Evolutionary conservation across 139 green algal species (phyloP), one percentile per base, ranked within the genome.

Genomic region (Chlamydomonas sphaeroides): DNA sequence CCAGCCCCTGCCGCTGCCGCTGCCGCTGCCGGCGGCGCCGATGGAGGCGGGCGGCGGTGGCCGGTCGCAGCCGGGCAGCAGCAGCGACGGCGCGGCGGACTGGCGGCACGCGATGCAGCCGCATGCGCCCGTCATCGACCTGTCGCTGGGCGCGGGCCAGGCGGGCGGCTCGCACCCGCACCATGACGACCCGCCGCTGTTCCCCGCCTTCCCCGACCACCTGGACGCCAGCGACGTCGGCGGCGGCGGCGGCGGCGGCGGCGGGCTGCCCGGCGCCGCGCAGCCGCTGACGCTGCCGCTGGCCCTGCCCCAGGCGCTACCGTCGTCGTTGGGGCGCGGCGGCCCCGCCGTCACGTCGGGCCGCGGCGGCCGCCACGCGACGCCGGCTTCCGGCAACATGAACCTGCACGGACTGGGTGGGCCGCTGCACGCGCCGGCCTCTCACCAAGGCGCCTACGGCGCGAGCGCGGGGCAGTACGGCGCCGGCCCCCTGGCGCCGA

Each of bases 21-120:
- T 48, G 11, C 69, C 48, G 48, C 26, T 65, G 69, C 69, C 69
- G 48, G 5, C 48, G 48, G 11, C n/a, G n/a, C n/a, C n/a, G n/a
- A n/a, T n/a, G n/a, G n/a, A n/a, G n/a, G n/a, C n/a, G n/a, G n/a
- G n/a, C n/a, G n/a, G n/a, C n/a, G n/a, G n/a, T n/a, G n/a, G n/a
- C n/a, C 66, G 41, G 20, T 17, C 38, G 66, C 25, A 75, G 48
- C 69, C 49, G 49, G 42, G 11, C n/a, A 62, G 68, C 69, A 78
- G 69, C 69, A 78, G 69, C 69, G 69, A 65, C 26, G 71, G 71
- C 23, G 14, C 33, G 26, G 65, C 38, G 1, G 51, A n/a, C n/a
- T n/a, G n/a, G n/a, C n/a, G n/a, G n/a, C n/a, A n/a, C n/a, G n/a
- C n/a, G n/a, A n/a, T n/a, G n/a, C n/a, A n/a, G n/a, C n/a, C n/a